A percentile compares a stretch with the other conserved stretches of the same genome.
Evolutionary conservation across 106 monocot species (phyloP).

Genomic region (Phalaenopsis aphrodite): DNA sequence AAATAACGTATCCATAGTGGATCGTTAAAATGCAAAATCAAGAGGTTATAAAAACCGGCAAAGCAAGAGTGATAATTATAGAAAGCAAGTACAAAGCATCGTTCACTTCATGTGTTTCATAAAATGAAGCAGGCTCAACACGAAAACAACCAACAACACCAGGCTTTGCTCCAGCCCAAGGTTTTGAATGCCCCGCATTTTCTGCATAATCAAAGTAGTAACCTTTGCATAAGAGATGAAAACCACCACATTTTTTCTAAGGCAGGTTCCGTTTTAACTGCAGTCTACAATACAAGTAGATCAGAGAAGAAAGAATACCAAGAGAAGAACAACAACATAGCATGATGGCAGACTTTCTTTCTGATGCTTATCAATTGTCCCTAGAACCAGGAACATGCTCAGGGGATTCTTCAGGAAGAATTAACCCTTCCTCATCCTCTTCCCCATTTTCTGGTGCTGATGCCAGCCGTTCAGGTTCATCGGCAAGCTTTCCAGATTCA

Average conservation of each 20-base stretch:
- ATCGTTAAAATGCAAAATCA: no score
- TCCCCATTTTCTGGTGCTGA: constrained; percentile 7
- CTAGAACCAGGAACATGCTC: background rate
- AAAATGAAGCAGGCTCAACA: no score
- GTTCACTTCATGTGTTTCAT: background rate
- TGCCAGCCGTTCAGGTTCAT: background rate
- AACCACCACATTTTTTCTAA: no score
- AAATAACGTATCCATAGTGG: no score
- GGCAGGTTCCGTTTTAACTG: background rate
- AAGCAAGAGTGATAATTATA: background rate
- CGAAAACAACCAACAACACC: no score
- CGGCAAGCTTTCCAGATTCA: background rate
- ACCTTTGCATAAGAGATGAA: no score
- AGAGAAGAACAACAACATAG: background rate
- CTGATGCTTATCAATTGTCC: background rate
- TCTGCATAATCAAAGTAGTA: no score
- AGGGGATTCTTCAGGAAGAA: constrained; percentile 21
- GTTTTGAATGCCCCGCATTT: no score
- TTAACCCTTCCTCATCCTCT: constrained; percentile 55
- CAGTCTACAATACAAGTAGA: background rate
- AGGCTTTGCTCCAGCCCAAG: no score
- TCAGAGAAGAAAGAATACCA: background rate
- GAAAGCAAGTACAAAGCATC: background rate
- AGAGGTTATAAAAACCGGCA: background rate
- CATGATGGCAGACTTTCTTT: background rate